phyloP scores from a whole-genome alignment of 2,329 filamentous ascomycete genomes.

The Nemania sp. region DNA sequence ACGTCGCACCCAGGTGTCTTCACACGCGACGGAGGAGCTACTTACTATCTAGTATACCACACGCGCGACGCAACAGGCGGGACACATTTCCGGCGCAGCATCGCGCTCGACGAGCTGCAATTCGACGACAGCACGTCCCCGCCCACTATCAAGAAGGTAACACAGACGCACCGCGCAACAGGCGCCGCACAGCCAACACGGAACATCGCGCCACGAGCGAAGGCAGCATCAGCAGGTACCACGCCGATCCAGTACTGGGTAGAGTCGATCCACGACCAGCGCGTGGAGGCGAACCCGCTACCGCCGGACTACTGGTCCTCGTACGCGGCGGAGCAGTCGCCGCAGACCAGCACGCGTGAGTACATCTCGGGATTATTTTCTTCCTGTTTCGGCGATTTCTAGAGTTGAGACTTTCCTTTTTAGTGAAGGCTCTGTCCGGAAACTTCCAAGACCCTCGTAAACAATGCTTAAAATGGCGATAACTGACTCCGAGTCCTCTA shows the following conservation, averaged over 20 bases:
- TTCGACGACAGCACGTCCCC: constrained; percentile 50
- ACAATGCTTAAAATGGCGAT: too few species aligned
- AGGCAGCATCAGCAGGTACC: constrained; percentile 41
- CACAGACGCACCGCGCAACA: constrained; percentile 48
- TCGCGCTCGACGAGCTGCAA: constrained; percentile 52
- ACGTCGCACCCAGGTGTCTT: constrained; percentile 55
- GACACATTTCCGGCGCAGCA: constrained; percentile 45
- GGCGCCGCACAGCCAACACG: constrained; percentile 46
- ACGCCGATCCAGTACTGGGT: constrained; percentile 56
- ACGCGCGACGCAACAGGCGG: constrained; percentile 53
- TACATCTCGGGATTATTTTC: too few species aligned
- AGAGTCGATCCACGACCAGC: constrained; percentile 51
- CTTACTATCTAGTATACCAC: constrained; percentile 53
- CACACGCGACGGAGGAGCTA: constrained; percentile 43
- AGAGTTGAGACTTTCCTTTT: too few species aligned
- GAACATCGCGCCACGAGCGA: constrained; percentile 51
- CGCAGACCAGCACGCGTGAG: constrained; percentile 46
- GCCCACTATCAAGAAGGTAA: constrained; percentile 48
- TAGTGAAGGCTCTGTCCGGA: too few species aligned
- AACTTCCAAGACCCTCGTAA: too few species aligned
- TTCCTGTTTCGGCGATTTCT: too few species aligned
- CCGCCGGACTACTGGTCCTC: constrained; percentile 56
- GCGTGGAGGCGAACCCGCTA: constrained; percentile 49
- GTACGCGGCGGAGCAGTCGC: constrained; percentile 50
- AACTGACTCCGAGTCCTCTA: too few species aligned